phyloP scores from a whole-genome alignment of 1,139 yeast genomes.

The Debaryomycetaceae sp. region DNA sequence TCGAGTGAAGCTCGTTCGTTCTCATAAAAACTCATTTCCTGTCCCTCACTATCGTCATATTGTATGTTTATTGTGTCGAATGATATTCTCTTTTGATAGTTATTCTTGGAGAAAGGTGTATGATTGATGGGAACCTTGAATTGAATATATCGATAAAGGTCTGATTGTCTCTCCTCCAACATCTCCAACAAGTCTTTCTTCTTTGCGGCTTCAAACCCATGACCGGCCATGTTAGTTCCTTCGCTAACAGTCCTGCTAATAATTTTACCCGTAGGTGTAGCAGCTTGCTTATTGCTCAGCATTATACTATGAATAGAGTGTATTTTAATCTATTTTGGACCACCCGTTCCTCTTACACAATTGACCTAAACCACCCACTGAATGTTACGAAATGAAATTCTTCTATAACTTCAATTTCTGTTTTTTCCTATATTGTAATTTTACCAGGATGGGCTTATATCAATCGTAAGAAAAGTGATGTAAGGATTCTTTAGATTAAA shows the following conservation, averaged over 20 bases:
- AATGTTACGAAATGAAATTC: too few relatives aligned
- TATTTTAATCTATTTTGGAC: too few relatives aligned
- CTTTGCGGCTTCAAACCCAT: background rate
- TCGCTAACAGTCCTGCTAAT: background rate
- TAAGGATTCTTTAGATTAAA: too few relatives aligned
- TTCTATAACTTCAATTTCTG: too few relatives aligned
- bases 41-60: slow-evolving; percentile 12
- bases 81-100: slow-evolving; percentile 18
- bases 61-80: slow-evolving; percentile 22
- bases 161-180: slow-evolving; percentile 16
- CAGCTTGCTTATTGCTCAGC: background rate
- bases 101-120: slow-evolving; percentile 7
- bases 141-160: slow-evolving; percentile 19
- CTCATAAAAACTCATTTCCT: slow-evolving; percentile 2
- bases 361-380: too few relatives aligned
- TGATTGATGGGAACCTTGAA: slow-evolving; percentile 15
- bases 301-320: background rate
- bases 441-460: too few relatives aligned
- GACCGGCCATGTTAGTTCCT: background rate
- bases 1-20: background rate
- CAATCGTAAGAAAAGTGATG: too few relatives aligned
- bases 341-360: too few relatives aligned
- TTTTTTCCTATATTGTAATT: too few relatives aligned
- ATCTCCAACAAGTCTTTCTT: slow-evolving; percentile 20
- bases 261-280: background rate